Evolutionary conservation across 1,139 yeast genomes (phyloP), one percentile per base, ranked within the genome.

Genomic region (Geotrichum cucujoidarum): DNA sequence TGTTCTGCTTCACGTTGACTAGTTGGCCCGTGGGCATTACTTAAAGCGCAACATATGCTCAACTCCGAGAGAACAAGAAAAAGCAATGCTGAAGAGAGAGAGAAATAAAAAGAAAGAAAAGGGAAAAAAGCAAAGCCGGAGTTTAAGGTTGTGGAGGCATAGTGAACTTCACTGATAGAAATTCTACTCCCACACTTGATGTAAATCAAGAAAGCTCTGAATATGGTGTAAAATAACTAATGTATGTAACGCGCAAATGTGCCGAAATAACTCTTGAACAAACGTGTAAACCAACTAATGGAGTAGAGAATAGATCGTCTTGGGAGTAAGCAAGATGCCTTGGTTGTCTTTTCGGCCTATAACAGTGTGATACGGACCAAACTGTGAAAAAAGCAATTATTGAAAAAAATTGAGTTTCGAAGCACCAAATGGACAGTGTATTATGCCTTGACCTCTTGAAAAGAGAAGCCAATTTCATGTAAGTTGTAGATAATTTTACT

Each of bases 1-100:
- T 37, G 31, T 43, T 43, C 24, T 18, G 10, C 30, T 40, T 27
- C 8, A 41, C 33, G 33, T 33, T n/a, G 13, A 41, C 11, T 33
- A 13, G 10, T 18, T 21, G 10, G 18, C 24, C n/a, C 21, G 21
- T 7, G 18, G 11, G 42, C 42, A 39, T 39, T 10, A 39, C 11
- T 4, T 8, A 4, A 11, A 18, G 17, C 39, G 39, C 17, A 35
- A 13, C 27, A 35, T 35, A 24, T 35, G 39, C 4, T 35, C 20
- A 13, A 35, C 13, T 10, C 4, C 4, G 11, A 35, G 27, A 6
- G 27, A 24, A 6, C 6, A 24, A 24, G 10, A 10, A 24, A 6
- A 24, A 10, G 10, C 6, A 24, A 24, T 24, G 6, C 6, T 24
- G 10, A 24, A 24, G 10, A 24, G 27, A 24, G 27, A 24, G 27